Evolutionary conservation across 2,329 filamentous ascomycete species (phyloP), one percentile per base, ranked within the genome.

Genomic region (Dryadomyces quercivorus): DNA sequence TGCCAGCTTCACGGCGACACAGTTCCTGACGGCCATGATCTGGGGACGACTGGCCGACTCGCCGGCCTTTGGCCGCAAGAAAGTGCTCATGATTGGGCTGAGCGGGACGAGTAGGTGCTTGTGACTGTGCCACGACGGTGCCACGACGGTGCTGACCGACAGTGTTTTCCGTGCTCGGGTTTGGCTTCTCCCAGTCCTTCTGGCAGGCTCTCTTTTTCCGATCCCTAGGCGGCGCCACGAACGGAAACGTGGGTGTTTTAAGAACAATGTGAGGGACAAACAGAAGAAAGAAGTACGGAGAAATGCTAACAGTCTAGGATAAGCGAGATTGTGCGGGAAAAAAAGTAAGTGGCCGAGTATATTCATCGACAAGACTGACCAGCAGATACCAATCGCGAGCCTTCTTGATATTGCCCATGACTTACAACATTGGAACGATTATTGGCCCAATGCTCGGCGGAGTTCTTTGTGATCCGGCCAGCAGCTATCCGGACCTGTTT

Each of bases 1-100:
- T 50, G 88, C 85, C 13, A 83, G 82, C 43, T 95, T 95, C 64
- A 91, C 86, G 0, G 85, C 83, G 0, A 84, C 86, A 0, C 89
- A 95, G 65, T 92, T 92, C 63, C 64, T 88, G 21, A 94, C 88
- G 1, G 88, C 88, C 2, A 83, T 95, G 66, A 67, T 88, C 57
- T 95, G 89, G 89, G 89, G 89, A 0, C 75, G 85, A 0, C 69
- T 90, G 3, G 81, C 85, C 7, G 78, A 82, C 62, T 76, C 76
- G 7, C 77, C 79, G 42, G 72, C 70, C 54, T 76, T 79, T 55
- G 90, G 89, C 1, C 77, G 89, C 50, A 95, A 95, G 68, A 78
- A 76, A 16, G 86, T 93, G 15, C 73, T 95, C 18, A 69, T 94
- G 53, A 81, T 94, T 53, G 89, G 90, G 0, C 69, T 95, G 31